Percentiles rank a stretch among this genome's conserved stretches.
These are phyloP conservation scores for Pleurotus eryngii DNA, from an alignment of 768 basidiomycete species.

Conservation along the genomic window DNA sequence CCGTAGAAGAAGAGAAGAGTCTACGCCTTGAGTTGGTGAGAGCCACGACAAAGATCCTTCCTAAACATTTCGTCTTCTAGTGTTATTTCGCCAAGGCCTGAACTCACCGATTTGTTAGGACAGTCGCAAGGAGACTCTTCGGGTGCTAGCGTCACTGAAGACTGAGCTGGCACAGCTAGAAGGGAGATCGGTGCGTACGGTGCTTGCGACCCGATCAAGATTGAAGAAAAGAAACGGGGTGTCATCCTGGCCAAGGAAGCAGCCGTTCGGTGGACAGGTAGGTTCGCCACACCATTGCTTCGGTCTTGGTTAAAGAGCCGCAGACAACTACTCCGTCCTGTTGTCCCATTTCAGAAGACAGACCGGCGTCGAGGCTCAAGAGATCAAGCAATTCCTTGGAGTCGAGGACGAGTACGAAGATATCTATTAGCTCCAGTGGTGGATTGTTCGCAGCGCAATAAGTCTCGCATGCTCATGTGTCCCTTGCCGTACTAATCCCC, in stretches of 20 bases:
- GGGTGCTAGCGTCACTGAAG: slow-evolving; percentile 43
- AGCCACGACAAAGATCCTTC: not conserved
- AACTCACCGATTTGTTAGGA: slow-evolving; percentile 37
- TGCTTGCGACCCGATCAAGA: slow-evolving; percentile 78
- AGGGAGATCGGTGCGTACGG: slow-evolving; percentile 74
- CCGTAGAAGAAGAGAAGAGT: slow-evolving; percentile 48
- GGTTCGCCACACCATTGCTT: slow-evolving; percentile 17
- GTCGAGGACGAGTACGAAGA: slow-evolving; percentile 79
- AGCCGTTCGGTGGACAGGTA: slow-evolving; percentile 86
- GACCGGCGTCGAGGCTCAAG: slow-evolving; percentile 52
- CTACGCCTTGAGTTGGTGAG: slow-evolving; percentile 58
- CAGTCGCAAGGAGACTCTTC: slow-evolving; percentile 50
- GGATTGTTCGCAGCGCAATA: not conserved
- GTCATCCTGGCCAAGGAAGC: slow-evolving; percentile 80
- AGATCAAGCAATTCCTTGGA: slow-evolving; percentile 64
- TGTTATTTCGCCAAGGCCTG: not conserved
- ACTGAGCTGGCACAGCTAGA: slow-evolving; percentile 51
- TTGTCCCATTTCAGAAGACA: slow-evolving; percentile 66
- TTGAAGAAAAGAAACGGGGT: slow-evolving; percentile 75
- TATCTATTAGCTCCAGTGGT: slow-evolving; percentile 36
- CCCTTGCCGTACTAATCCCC: not conserved
- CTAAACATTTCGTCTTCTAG: not conserved
- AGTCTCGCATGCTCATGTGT: not conserved
- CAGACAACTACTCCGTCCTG: slow-evolving; percentile 71
- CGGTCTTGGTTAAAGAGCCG: not conserved